Base-by-base conservation (phyloP, 805 yeast genomes). In the Schwanniomyces vanrijiae region DNA sequence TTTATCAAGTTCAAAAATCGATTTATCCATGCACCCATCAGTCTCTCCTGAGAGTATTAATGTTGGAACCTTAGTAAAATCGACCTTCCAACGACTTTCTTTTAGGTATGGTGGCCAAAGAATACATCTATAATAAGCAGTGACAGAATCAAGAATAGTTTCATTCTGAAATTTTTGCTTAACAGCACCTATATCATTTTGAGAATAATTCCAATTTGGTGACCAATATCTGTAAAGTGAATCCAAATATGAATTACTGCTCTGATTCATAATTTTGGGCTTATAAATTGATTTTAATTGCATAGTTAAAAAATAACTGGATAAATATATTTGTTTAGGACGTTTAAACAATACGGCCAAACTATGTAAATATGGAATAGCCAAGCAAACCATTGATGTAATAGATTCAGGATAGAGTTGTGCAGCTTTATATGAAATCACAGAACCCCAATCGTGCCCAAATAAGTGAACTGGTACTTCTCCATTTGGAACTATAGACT, bases 401-500 rank as follows among this genome's bases (percentile, higher is more conserved):
- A 72, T 50, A 37, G 59, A 41, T 4, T 68, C 68, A 1, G 76
- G 76, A 42, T 62, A 70, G 40, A 60, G 42, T 18, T 59, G 51
- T 2, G 74, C 69, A 3, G 71, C 55, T 48, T 68, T 68, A 54
- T 60, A 69, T 5, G 70, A 52, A 24, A 64, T 61, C 16, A 69
- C 53, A 8, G 77, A 75, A 18, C 77, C 77, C 77, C 77, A 72
- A 53, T 72, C 77, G 52, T 72, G 77, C 20, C 76, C 76, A 13
- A 72, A 61, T 31, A 72, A 46, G 50, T 71, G 74, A 9, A 71
- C 66, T 2, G 71, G 68, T 14, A 56, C 49, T 10, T 45, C 37
- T n/a, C 48, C 43, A 18, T 44, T 43, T 22, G 61, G 60, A 16
- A 48, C 53, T 19, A 67, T 44, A 40, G 49, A 44, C 20, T 41